Evolutionary conservation across 345 rosid genomes (phyloP).

Genomic region (Gynandropsis gynandra): DNA sequence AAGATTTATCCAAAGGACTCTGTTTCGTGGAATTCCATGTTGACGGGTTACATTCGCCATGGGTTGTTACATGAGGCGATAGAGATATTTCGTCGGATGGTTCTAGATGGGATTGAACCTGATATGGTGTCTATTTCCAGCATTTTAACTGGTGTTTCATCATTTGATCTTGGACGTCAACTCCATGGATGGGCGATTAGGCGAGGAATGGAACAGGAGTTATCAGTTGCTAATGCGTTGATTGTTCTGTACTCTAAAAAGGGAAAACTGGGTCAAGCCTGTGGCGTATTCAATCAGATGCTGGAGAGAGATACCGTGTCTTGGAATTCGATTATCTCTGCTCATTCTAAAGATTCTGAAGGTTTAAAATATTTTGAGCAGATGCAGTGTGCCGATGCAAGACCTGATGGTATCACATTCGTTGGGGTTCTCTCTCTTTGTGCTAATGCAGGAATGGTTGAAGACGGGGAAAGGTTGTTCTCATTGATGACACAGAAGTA

Average conservation of each 20-base stretch:
- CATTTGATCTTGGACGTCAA: conserved; percentile 41
- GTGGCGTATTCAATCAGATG: conserved; percentile 60
- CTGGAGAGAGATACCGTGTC: conserved; percentile 56
- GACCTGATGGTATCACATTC: conserved; percentile 70
- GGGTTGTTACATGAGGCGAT: conserved; percentile 50
- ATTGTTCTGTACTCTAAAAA: conserved; percentile 45
- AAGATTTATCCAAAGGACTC: conserved; percentile 44
- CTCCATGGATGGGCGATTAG: conserved; percentile 72
- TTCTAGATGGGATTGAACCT: conserved; percentile 45
- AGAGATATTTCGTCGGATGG: conserved; percentile 42
- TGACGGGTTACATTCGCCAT: conserved; percentile 54
- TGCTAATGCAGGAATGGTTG: conserved; percentile 55
- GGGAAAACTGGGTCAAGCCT: conserved; percentile 38
- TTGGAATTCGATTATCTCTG: conserved; percentile 81
- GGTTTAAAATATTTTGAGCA: conserved; percentile 48
- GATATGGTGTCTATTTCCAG: conserved; percentile 70
- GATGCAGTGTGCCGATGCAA: conserved; percentile 42
- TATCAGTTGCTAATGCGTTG: conserved; percentile 60
- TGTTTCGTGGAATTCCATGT: conserved; percentile 78
- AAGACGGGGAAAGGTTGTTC: conserved; percentile 59
- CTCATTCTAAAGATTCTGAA: conserved; percentile 39
- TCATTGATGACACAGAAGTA: conserved; percentile 44
- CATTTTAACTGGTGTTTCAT: conserved; percentile 39
- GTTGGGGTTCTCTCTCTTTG: conserved; percentile 65
- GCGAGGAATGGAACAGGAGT: conserved; percentile 47